Base-by-base conservation (phyloP, 495 filamentous ascomycete species). In the Hypoxylon trugodes region DNA sequence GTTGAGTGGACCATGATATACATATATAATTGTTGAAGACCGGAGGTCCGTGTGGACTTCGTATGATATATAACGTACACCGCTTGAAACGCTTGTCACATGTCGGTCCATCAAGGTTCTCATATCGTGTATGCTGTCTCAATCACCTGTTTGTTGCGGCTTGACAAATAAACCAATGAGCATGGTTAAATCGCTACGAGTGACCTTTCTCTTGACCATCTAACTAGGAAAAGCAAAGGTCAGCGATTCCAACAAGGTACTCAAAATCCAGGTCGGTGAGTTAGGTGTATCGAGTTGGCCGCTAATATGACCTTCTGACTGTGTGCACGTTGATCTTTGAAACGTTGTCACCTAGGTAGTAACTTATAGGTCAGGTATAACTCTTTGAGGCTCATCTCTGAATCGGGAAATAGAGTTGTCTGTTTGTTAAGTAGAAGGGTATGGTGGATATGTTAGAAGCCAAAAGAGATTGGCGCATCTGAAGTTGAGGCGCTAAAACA, bases 91-190 rank as follows among this genome's bases (percentile, higher is more conserved):
- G 6, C 18, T 6, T 22, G 50, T 50, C 55, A 50, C 43, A 54
- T 18, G 36, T 16, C 53, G 1, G 45, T 45, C 62, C 62, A 40
- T 37, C 62, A 66, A 61, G 62, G 62, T 61, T 38, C 62, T 66
- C 38, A 22, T 25, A 4, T 28, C 43, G 36, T 15, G 33, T 33
- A 47, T 19, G 25, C 21, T 36, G 61, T 42, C 47, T 42, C 19
- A 9, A 43, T 10, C 36, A 55, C 24, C 19, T 10, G 48, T 13
- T 6, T 35, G 33, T 28, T 32, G 26, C 25, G 42, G 54, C 54
- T 21, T 59, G n/a, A 54, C 24, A 12, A 40, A 25, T 15, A 2
- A 47, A 36, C 42, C 40, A 53, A 59, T 59, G 19, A 24, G 9
- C 12, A 36, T 26, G 28, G 24, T 6, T 33, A 22, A 48, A 1